Evolutionary conservation across 2,329 filamentous ascomycete genomes (phyloP), one percentile per base, ranked within the genome.

Genomic region (Arthroderma sp.): DNA sequence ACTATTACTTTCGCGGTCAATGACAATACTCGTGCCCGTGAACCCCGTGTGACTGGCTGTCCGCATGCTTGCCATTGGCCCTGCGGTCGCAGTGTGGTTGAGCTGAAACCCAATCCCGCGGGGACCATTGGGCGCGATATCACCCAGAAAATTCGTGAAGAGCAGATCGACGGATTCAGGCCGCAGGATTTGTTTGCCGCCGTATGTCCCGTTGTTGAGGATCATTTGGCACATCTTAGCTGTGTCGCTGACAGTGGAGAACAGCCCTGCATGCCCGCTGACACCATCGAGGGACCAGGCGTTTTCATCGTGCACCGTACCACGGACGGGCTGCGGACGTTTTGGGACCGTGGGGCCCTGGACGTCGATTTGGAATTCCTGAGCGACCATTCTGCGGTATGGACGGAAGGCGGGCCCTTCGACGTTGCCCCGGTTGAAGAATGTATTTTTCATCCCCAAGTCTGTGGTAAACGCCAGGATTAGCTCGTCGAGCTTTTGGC

Each of bases 231-330:
- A 60, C 45, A 63, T 49, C 10, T 50, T 53, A 3, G 60, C 59
- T 22, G 54, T 54, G 45, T 63, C 60, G 1, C 30, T 34, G 5
- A 54, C 58, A 0, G 60, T 62, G 0, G 61, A 62, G 46, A 64
- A 64, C 5, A 64, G 50, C 1, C 61, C 61, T 1, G 61, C 61
- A 42, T 64, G 61, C 22, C 61, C 61, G 5, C 59, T 58, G 5
- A 64, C 58, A 7, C 61, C 61, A 34, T 53, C 45, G 3, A 64
- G 50, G 9, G 56, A 48, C 58, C 58, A 64, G 10, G 61, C 55
- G 33, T 64, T 64, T 45, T 64, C 61, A 46, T 64, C 60, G 49
- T 59, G 58, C 31, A 66, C 63, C 3, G 60, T 64, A 3, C 63
- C 62, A 3, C 59, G 60, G 5, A 66, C 60, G 1, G 62, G 62